Conservation (phyloP, 106 monocot species). For the Dioscorea dumetorum region DNA sequence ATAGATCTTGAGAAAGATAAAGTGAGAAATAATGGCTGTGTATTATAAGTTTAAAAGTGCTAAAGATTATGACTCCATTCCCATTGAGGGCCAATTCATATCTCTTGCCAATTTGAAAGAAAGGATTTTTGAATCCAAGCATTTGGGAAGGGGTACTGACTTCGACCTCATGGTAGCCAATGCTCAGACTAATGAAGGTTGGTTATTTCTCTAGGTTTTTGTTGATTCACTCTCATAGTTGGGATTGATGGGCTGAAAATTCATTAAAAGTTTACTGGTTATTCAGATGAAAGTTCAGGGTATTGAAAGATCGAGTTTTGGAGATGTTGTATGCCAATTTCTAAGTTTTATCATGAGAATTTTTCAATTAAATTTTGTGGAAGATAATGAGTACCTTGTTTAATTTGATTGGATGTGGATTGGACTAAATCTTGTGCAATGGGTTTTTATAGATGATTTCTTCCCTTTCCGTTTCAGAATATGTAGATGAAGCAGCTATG, state of each 20-base stretch:
- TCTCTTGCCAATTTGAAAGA: slow-evolving; percentile 90
- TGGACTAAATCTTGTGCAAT: slow-evolving; percentile 1
- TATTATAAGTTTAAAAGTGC: slow-evolving; percentile 99
- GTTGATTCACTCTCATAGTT: no score
- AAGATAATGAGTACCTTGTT: slow-evolving; percentile 1
- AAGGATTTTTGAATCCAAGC: slow-evolving; percentile 95
- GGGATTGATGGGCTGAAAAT: no score
- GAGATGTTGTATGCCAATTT: no score
- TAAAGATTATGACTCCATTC: slow-evolving; percentile 78
- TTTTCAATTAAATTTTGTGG: no score
- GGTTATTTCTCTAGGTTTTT: slow-evolving; percentile 37
- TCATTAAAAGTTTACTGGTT: not conserved
- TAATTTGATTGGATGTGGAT: not conserved
- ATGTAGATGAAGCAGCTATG: slow-evolving; percentile 83
- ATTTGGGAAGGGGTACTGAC: slow-evolving; percentile 92
- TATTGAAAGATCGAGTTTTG: no score
- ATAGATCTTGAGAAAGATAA: slow-evolving; percentile 7
- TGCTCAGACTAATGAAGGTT: slow-evolving; percentile 95
- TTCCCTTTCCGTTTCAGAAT: slow-evolving; percentile 73
- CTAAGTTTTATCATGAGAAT: no score
- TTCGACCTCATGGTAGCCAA: slow-evolving; percentile 95
- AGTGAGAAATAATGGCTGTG: slow-evolving; percentile 67
- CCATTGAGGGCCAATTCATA: slow-evolving; percentile 96
- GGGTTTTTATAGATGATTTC: slow-evolving; percentile 31
- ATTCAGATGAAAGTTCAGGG: not conserved